phyloP scores from a whole-genome alignment of 1,284 basidiomycete species.

The Melampsora abietis-canadensis region DNA sequence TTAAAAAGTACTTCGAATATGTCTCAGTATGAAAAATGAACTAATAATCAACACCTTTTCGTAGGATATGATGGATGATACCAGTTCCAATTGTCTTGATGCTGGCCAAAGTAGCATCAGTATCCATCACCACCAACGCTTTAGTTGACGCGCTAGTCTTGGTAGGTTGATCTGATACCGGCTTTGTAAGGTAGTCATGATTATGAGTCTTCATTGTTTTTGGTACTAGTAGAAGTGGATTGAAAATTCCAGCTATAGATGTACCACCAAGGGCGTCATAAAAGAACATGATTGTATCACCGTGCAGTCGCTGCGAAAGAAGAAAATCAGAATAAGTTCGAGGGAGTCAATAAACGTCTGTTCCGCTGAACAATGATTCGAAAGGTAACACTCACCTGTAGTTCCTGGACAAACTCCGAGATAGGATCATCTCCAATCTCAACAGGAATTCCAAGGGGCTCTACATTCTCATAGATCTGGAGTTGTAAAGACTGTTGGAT shows the following conservation, averaged over 20 bases:
- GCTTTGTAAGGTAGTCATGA: conserved; percentile 13
- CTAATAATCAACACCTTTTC: conserved; percentile 37
- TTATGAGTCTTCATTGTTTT: conserved; percentile 62
- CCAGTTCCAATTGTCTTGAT: conserved; percentile 22
- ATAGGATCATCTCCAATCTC: conserved; percentile 42
- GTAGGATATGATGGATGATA: conserved; percentile 22
- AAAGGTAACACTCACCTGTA: conserved; percentile 10
- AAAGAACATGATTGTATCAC: conserved; percentile 77
- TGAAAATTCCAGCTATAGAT: conserved; percentile 80
- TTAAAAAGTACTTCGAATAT: too few relatives aligned
- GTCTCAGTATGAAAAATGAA: too few relatives aligned
- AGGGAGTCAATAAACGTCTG: not conserved
- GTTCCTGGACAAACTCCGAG: conserved; percentile 26
- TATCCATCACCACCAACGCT: conserved; percentile 12
- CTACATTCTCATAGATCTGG: not conserved
- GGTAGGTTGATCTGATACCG: not conserved
- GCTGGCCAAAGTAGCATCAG: conserved; percentile 5
- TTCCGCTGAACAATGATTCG: not conserved
- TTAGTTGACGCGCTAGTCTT: not conserved
- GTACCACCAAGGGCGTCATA: conserved; percentile 77
- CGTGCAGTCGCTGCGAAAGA: conserved; percentile 63
- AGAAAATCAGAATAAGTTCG: not conserved
- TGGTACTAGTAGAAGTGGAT: conserved; percentile 60
- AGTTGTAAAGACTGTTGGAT: conserved; percentile 32
- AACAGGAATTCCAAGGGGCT: not conserved